Conservation (phyloP, 2,329 filamentous ascomycete species). For the Ascocoryne sarcoides region DNA sequence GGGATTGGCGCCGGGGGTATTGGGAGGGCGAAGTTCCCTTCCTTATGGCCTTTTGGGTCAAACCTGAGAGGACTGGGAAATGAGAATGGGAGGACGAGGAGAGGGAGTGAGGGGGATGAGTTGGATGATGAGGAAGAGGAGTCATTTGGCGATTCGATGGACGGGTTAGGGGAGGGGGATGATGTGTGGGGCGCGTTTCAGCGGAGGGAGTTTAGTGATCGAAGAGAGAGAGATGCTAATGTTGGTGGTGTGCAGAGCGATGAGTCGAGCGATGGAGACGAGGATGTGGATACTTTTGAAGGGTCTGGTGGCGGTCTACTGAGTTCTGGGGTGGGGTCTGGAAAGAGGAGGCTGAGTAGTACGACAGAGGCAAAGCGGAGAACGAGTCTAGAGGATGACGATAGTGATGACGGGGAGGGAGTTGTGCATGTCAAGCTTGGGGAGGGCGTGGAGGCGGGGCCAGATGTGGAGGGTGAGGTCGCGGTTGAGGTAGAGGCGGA, state of each 20-base stretch:
- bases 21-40: not conserved
- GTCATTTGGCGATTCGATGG: not conserved
- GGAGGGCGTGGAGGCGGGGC: conserved; percentile 5
- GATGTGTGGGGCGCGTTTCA: not conserved
- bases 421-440: conserved; percentile 21
- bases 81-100: not conserved
- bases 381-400: conserved; percentile 29
- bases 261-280: not conserved
- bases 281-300: not conserved
- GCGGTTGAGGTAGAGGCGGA: conserved; percentile 5
- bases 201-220: not conserved
- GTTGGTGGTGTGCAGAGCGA: not conserved
- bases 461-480: conserved; percentile 8
- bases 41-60: conserved; percentile 3
- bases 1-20: not conserved
- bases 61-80: not conserved
- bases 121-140: not conserved
- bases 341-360: conserved; percentile 19
- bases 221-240: not conserved
- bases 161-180: not conserved
- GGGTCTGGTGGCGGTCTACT: not conserved
- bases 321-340: conserved; percentile 4
- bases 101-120: conserved; percentile 5
- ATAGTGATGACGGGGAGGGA: conserved; percentile 20
- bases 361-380: conserved; percentile 28